phyloP scores from a whole-genome alignment of 2,329 filamentous ascomycete species.

The Grosmannia huntii region DNA sequence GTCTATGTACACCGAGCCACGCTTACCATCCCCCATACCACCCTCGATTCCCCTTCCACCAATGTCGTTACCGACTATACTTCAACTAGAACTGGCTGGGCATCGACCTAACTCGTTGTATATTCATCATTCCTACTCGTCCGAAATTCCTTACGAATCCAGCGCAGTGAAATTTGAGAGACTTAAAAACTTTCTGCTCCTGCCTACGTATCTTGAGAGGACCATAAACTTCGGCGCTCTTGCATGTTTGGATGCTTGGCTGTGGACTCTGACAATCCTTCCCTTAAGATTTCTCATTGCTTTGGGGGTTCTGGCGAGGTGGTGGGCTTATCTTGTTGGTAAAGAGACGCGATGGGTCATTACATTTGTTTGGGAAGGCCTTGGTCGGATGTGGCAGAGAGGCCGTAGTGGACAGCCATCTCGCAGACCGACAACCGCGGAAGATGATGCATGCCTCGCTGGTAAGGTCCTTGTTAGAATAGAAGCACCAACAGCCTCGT shows the following conservation, averaged over 20 bases:
- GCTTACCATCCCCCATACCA: slow-evolving; percentile 35
- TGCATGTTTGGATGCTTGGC: slow-evolving; percentile 89
- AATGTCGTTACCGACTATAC: slow-evolving; percentile 52
- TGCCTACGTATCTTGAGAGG: slow-evolving; percentile 72
- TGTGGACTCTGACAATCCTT: slow-evolving; percentile 92
- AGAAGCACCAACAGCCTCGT: neutral
- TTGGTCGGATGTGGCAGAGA: slow-evolving; percentile 64
- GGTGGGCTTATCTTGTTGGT: slow-evolving; percentile 61
- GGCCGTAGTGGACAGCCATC: slow-evolving; percentile 32
- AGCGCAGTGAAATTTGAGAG: slow-evolving; percentile 86
- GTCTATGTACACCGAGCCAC: neutral
- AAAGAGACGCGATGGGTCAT: slow-evolving; percentile 62
- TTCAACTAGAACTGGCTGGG: slow-evolving; percentile 51
- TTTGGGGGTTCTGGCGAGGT: slow-evolving; percentile 59
- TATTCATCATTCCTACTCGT: slow-evolving; percentile 44
- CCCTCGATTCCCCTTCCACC: slow-evolving; percentile 48
- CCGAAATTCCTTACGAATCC: slow-evolving; percentile 71
- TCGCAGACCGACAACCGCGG: neutral
- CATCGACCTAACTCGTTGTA: slow-evolving; percentile 52
- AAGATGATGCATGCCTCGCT: neutral
- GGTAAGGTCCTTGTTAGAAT: neutral
- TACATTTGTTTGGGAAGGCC: slow-evolving; percentile 65
- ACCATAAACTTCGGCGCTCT: slow-evolving; percentile 79
- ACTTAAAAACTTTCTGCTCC: slow-evolving; percentile 71
- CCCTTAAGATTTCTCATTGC: slow-evolving; percentile 81